A percentile compares a stretch with the other conserved stretches of the same genome.
phyloP scores from a whole-genome alignment of 179 eudicot genomes.

The Monotropa hypopitys region DNA sequence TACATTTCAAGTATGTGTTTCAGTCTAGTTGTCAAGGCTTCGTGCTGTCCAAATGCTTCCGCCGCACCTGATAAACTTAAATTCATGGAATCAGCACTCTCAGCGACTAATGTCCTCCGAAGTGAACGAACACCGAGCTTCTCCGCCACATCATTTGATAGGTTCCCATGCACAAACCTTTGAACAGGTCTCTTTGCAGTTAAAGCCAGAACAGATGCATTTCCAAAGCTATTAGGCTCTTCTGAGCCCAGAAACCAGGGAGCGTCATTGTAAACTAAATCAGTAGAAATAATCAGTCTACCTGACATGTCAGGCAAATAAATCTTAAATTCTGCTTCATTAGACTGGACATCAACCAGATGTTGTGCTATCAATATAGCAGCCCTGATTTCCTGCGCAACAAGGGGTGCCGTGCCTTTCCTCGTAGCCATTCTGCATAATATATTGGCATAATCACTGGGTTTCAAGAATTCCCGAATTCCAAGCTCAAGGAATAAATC shows the following conservation, averaged over 20 bases:
- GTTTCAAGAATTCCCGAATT: slow-evolving; percentile 62
- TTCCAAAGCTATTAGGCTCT: slow-evolving; percentile 37
- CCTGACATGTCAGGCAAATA: slow-evolving; percentile 79
- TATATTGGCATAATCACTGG: slow-evolving; percentile 69
- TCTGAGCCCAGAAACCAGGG: slow-evolving; percentile 98
- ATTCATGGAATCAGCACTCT: slow-evolving; percentile 98
- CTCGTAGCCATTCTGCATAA: slow-evolving; percentile 64
- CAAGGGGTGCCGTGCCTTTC: slow-evolving; percentile 59
- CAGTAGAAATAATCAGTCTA: slow-evolving; percentile 57
- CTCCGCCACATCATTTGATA: slow-evolving; percentile 96
- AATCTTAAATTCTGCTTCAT: slow-evolving; percentile 47
- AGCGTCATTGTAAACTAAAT: slow-evolving; percentile 93
- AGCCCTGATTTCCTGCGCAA: slow-evolving; percentile 70
- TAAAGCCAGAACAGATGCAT: slow-evolving; percentile 31
- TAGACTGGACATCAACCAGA: slow-evolving; percentile 64
- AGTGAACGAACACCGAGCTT: slow-evolving; percentile 96
- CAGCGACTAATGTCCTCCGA: slow-evolving; percentile 89
- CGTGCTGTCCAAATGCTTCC: slow-evolving; percentile 99
- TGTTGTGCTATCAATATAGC: slow-evolving; percentile 86
- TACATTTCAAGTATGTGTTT: slow-evolving; percentile 99
- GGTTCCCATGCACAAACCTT: slow-evolving; percentile 91
- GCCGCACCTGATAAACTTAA: slow-evolving; percentile 93
- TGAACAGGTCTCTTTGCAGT: slow-evolving; percentile 52
- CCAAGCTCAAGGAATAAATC: slow-evolving; percentile 85
- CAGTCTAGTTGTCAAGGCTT: slow-evolving; percentile 94